Base-by-base conservation (phyloP, 2,329 filamentous ascomycete species). In the Ascochyta clinopodiicola region DNA sequence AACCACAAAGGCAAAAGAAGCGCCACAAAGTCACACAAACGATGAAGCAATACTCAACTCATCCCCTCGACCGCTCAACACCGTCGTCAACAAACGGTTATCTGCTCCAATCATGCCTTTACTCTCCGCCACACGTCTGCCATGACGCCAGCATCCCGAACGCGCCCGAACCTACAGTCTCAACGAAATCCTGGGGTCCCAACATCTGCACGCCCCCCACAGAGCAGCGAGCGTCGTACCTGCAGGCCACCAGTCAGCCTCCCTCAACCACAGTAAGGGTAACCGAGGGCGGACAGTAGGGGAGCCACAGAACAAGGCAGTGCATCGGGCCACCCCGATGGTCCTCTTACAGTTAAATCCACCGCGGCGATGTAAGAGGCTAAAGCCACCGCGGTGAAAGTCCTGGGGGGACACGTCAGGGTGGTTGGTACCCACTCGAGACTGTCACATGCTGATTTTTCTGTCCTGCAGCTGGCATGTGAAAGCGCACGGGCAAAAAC, bases 331-430 rank as follows among this genome's bases (percentile, higher is more conserved):
- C 29, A 49, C 51, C 31, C 52, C 52, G 19, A 4, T 6, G 4
- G 25, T 42, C 51, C 22, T 44, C 44, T 55, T 55, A 40, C 31
- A 55, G 52, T 56, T 56, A 56, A 47, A 56, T 42, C 52, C 52
- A 51, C 40, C 52, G 52, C 52, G 52, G 52, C 19, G 19, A 45
- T 42, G 24, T 6, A 51, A 51, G 32, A 37, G 52, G 52, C 43
- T 56, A 56, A 56, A 56, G 42, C 52, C 52, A 51, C 42, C 52
- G 52, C 46, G 46, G 52, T 51, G 52, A 51, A 50, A 45, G 52
- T 9, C 36, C 31, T 6, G 15, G 31, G 31, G 36, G 45, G 36
- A 56, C 31, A 9, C 8, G 27, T 10, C 27, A 12, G 46, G 52
- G 31, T 36, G 32, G 22, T 31, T 44, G 47, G 52, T 55, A 56